Evolutionary conservation across 805 yeast genomes (phyloP).

Genomic region (Cyberlindnera suaveolens): DNA sequence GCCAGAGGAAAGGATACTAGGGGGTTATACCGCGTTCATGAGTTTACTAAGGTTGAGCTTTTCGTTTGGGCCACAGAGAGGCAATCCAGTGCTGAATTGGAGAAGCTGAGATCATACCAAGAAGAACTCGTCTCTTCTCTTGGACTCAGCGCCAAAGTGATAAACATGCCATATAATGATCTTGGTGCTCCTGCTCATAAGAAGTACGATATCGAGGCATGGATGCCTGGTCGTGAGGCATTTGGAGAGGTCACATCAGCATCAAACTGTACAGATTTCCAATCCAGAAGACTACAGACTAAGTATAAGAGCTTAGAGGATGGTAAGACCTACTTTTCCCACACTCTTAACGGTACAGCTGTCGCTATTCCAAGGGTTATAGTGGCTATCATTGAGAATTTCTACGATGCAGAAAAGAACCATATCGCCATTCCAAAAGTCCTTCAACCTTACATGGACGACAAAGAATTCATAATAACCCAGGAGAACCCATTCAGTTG

Average conservation of each 20-base stretch:
- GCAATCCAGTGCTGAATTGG: constrained; percentile 45
- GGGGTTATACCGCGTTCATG: constrained; percentile 92
- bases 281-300: constrained; percentile 76
- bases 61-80: constrained; percentile 62
- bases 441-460: constrained; percentile 69
- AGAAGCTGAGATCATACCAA: constrained; percentile 60
- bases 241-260: constrained; percentile 94
- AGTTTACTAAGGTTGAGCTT: constrained; percentile 90
- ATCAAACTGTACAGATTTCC: constrained; percentile 90
- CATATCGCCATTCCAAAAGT: constrained; percentile 61
- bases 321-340: constrained; percentile 44
- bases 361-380: constrained; percentile 91
- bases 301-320: constrained; percentile 35
- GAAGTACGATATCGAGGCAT: constrained; percentile 91
- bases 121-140: constrained; percentile 53
- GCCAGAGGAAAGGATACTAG: constrained; percentile 90
- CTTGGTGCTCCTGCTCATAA: constrained; percentile 90
- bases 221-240: constrained; percentile 94
- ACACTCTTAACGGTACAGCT: constrained; percentile 92
- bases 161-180: constrained; percentile 87
- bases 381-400: constrained; percentile 83
- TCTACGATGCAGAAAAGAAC: constrained; percentile 53
- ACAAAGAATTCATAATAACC: constrained; percentile 24
- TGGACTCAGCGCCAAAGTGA: constrained; percentile 74
- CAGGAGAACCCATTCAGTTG: constrained; percentile 3